Percentiles rank a stretch among this genome's conserved stretches.
Conservation (phyloP, 805 yeast genomes). For the Alloascoidea africana region DNA sequence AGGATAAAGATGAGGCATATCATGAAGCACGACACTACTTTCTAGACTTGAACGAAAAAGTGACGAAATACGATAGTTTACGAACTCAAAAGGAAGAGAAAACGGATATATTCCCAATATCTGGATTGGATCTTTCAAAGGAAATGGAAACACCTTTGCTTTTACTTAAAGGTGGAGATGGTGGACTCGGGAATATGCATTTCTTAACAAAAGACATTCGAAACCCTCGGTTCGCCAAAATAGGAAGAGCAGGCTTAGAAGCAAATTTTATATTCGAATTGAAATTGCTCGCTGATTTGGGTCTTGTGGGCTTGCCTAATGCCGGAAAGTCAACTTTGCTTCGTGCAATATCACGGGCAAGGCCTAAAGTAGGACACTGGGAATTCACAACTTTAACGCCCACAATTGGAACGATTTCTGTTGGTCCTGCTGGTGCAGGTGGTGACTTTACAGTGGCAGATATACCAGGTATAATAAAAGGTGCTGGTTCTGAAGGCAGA, state of each 20-base stretch:
- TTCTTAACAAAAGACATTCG: conserved; percentile 72
- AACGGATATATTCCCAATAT: conserved; percentile 59
- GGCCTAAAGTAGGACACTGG: conserved; percentile 93
- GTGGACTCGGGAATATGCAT: conserved; percentile 96
- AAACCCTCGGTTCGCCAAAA: conserved; percentile 79
- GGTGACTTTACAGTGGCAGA: conserved; percentile 83
- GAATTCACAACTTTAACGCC: conserved; percentile 92
- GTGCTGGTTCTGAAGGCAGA: conserved; percentile 59
- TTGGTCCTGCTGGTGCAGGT: conserved; percentile 32
- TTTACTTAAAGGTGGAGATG: conserved; percentile 72
- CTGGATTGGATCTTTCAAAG: conserved; percentile 64
- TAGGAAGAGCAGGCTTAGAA: conserved; percentile 58
- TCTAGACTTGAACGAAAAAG: conserved; percentile 42
- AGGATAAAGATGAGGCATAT: conserved; percentile 59
- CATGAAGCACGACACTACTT: conserved; percentile 58
- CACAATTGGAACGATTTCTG: conserved; percentile 71
- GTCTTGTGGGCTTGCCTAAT: conserved; percentile 89
- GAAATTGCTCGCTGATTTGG: conserved; percentile 82
- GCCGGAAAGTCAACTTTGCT: conserved; percentile 91
- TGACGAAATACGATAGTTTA: conserved; percentile 47
- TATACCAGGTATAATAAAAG: conserved; percentile 89
- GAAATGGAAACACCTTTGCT: conserved; percentile 51
- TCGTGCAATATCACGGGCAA: conserved; percentile 76
- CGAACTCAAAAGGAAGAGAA: conserved; percentile 38
- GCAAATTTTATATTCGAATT: conserved; percentile 66